phyloP scores from a whole-genome alignment of 768 basidiomycete genomes.

The Daedalea quercina region DNA sequence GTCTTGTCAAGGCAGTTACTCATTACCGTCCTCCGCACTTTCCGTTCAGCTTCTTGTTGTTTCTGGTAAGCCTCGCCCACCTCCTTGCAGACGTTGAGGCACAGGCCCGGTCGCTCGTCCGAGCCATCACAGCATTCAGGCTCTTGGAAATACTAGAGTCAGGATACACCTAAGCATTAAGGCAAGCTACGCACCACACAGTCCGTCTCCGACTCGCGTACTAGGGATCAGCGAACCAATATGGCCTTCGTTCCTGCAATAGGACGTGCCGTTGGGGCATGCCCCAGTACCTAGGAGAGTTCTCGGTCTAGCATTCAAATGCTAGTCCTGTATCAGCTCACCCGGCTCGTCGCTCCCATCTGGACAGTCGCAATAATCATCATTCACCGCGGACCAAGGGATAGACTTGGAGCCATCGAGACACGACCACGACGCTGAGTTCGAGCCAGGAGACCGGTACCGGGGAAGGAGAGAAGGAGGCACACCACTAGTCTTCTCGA shows the following conservation, averaged over 20 bases:
- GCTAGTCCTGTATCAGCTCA: slow-evolving; percentile 17
- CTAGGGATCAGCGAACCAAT: slow-evolving; percentile 72
- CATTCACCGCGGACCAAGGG: slow-evolving; percentile 77
- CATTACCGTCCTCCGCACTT: slow-evolving; percentile 74
- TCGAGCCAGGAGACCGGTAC: slow-evolving; percentile 47
- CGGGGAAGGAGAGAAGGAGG: slow-evolving; percentile 44
- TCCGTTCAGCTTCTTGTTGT: slow-evolving; percentile 65
- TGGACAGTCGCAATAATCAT: slow-evolving; percentile 90
- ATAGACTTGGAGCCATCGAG: slow-evolving; percentile 77
- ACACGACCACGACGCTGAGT: slow-evolving; percentile 55
- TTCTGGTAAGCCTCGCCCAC: slow-evolving; percentile 66
- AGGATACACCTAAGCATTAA: not conserved
- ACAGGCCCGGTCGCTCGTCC: slow-evolving; percentile 80
- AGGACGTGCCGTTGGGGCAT: slow-evolving; percentile 70
- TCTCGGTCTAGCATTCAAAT: not conserved
- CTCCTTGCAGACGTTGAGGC: slow-evolving; percentile 70
- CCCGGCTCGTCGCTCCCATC: slow-evolving; percentile 98
- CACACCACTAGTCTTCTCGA: slow-evolving; percentile 53
- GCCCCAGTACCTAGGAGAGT: slow-evolving; percentile 67
- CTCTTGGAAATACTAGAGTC: slow-evolving; percentile 39
- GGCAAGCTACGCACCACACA: slow-evolving; percentile 64
- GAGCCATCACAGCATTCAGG: slow-evolving; percentile 93
- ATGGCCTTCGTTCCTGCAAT: slow-evolving; percentile 86
- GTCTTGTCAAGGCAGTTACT: not conserved
- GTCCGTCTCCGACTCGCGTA: slow-evolving; percentile 84